Evolutionary conservation across 352 stramenopile species (phyloP).

Genomic region (Globisporangium camurandrum): DNA sequence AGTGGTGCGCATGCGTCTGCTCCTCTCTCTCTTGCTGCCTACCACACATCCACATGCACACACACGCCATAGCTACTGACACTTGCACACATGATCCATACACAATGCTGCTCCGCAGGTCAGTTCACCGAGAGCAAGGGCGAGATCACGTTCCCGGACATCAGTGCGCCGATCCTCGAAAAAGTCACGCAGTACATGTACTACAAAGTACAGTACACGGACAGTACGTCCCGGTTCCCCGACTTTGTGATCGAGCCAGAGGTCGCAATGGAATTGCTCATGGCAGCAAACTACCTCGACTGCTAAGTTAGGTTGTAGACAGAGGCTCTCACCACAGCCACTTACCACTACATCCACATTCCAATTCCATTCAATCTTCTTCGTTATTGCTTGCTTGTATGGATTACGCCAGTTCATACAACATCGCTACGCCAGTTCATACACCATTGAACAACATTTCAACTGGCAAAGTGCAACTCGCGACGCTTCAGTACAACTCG

Average conservation of each 20-base stretch:
- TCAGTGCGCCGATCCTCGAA: slow-evolving; percentile 94
- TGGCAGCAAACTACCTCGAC: slow-evolving; percentile 97
- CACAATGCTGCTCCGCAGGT: too few relatives aligned
- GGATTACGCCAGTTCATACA: too few relatives aligned
- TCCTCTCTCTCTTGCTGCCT: too few relatives aligned
- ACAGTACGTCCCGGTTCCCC: slow-evolving; percentile 91
- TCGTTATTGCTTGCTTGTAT: not conserved
- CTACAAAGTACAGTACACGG: slow-evolving; percentile 96
- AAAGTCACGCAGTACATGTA: slow-evolving; percentile 98
- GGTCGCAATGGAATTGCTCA: slow-evolving; percentile 95
- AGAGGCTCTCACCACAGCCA: too few relatives aligned
- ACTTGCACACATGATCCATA: not conserved
- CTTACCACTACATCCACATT: not conserved
- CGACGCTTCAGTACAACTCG: too few relatives aligned
- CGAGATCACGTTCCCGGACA: slow-evolving; percentile 96
- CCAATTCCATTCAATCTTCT: too few relatives aligned
- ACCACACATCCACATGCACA: too few relatives aligned
- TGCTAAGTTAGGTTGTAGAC: slow-evolving; percentile 39
- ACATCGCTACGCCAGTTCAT: too few relatives aligned
- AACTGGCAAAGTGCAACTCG: too few relatives aligned
- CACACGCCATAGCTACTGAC: not conserved
- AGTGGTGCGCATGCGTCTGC: slow-evolving; percentile 64
- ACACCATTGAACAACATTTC: too few relatives aligned
- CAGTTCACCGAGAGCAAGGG: slow-evolving; percentile 91
- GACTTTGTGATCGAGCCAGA: slow-evolving; percentile 98